Conservation (phyloP, 2,329 filamentous ascomycete species). For the Colletotrichum magnum region DNA sequence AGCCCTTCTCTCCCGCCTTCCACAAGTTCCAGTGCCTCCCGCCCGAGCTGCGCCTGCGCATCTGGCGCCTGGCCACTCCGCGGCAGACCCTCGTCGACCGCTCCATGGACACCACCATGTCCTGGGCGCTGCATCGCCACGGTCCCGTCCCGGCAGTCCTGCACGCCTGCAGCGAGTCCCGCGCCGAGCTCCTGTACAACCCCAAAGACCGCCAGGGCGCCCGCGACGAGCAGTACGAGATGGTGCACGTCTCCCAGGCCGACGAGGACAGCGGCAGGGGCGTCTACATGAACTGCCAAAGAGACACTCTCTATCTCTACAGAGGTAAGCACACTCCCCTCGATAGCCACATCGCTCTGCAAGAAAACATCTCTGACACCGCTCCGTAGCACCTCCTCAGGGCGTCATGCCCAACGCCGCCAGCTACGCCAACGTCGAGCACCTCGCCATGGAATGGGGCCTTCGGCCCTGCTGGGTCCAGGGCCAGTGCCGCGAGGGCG, state of each 20-base stretch:
- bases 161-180: constrained; percentile 24
- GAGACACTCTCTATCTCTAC: constrained; percentile 26
- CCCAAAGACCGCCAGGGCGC: neutral
- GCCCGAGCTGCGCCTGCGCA: constrained; percentile 15
- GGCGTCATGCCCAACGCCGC: constrained; percentile 7
- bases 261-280: neutral
- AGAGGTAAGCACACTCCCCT: constrained; percentile 15
- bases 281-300: constrained; percentile 15
- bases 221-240: constrained; percentile 3
- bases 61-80: constrained; percentile 25
- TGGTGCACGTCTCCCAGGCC: neutral
- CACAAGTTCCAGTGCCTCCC: constrained; percentile 23
- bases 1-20: constrained; percentile 4
- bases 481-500: neutral
- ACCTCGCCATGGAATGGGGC: constrained; percentile 40
- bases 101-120: constrained; percentile 18
- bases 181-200: constrained; percentile 10
- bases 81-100: constrained; percentile 15
- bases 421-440: constrained; percentile 21
- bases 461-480: constrained; percentile 33
- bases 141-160: constrained; percentile 10
- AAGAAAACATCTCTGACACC: neutral
- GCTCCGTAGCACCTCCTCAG: neutral
- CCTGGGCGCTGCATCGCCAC: constrained; percentile 15
- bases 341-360: neutral